Conservation (phyloP, 306 rosid species). For the Vigna trinervia region DNA sequence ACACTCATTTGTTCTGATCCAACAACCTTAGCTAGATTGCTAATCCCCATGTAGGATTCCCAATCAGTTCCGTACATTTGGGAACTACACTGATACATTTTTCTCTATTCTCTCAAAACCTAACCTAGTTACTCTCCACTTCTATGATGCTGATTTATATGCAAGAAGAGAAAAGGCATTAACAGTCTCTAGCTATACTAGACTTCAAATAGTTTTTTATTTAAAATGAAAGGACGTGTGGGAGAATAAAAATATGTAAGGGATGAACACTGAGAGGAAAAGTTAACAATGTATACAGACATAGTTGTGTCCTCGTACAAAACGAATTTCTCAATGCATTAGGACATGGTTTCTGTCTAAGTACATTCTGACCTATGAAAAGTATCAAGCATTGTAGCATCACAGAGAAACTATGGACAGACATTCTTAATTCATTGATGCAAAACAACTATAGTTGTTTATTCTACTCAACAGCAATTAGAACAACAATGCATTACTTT, state of each 20-base stretch:
- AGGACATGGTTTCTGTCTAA: conserved; percentile 6
- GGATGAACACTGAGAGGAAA: conserved; percentile 8
- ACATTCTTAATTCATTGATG: neutral
- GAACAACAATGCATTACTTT: conserved; percentile 28
- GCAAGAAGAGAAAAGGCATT: conserved; percentile 3
- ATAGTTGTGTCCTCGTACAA: conserved; percentile 32
- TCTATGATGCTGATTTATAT: conserved; percentile 31
- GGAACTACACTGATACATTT: conserved; percentile 35
- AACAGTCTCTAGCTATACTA: neutral
- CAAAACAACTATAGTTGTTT: conserved; percentile 31
- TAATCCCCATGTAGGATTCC: conserved; percentile 40
- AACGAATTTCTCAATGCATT: conserved; percentile 40
- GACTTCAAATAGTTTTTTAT: conserved; percentile 16
- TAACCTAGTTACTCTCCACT: conserved; percentile 22
- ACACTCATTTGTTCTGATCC: conserved; percentile 38
- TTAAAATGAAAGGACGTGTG: neutral
- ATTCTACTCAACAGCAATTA: conserved; percentile 24
- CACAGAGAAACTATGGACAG: conserved; percentile 16
- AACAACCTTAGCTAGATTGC: conserved; percentile 36
- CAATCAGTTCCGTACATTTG: conserved; percentile 39
- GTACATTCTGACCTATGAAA: conserved; percentile 38
- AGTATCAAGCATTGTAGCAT: conserved; percentile 22
- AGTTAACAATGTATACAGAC: conserved; percentile 42
- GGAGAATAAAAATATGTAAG: neutral
- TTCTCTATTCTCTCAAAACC: conserved; percentile 11